Base-by-base conservation (phyloP, 2,329 filamentous ascomycete species). In the Boeremia exigua region DNA sequence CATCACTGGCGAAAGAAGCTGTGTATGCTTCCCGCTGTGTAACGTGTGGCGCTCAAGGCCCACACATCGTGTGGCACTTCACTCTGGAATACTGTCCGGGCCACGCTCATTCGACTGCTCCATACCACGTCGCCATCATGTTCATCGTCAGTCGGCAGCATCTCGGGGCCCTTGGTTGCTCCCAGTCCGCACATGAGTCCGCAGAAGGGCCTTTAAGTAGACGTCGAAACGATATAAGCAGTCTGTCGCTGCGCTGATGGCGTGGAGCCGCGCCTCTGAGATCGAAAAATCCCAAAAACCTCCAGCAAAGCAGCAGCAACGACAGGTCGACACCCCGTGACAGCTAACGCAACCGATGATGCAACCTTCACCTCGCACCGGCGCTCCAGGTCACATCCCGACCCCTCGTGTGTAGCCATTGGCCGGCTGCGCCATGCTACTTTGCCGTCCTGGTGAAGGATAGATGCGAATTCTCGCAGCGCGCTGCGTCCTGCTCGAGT, bases 181-280 rank as follows among this genome's bases (percentile, higher is more conserved):
- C 48, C 46, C 54, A 59, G 55, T 40, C 60, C 53, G 52, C 48
- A 48, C 61, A 56, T 56, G 62, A 60, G 63, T 62, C 69, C 67
- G 70, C 55, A 73, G 65, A 73, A 70, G 70, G 71, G 66, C 71
- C 72, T 73, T 74, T 69, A 62, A 33, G 23, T 44, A 47, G 47
- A 49, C 11, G 42, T 51, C 43, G 52, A 49, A 57, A 59, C 54
- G 56, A 69, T 71, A 70, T 72, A 73, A 69, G 59, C 61, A 54
- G 56, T 54, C 17, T 47, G 62, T 62, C 61, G 61, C 65, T 58
- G 57, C 48, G 17, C 47, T 25, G 37, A 11, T 37, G 47, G 48
- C 27, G 32, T 28, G 30, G 53, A 47, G 27, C 17, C 37, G 30
- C 36, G 29, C 30, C 23, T 48, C 47, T 32, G 37, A 34, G n/a